Evolutionary conservation across 2,329 filamentous ascomycete genomes (phyloP).

Genomic region (Talaromyces atroroseus): DNA sequence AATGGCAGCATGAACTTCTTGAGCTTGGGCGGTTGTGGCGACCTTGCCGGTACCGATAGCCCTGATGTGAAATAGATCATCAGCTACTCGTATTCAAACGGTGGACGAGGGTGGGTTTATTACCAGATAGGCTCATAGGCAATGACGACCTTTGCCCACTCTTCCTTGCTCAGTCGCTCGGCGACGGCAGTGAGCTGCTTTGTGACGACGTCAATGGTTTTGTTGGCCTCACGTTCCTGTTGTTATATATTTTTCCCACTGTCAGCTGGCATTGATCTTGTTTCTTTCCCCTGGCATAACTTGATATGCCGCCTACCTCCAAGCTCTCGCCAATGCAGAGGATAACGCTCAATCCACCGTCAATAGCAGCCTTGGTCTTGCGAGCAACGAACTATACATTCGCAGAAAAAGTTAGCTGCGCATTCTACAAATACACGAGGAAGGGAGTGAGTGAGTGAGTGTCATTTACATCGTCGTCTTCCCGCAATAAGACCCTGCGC

Average conservation of each 20-base stretch:
- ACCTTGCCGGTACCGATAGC: slow-evolving; percentile 88
- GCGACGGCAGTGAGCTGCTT: slow-evolving; percentile 77
- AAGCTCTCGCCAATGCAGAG: slow-evolving; percentile 96
- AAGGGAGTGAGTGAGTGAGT: too few relatives aligned
- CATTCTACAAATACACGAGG: neutral
- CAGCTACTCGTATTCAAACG: neutral
- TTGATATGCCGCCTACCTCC: slow-evolving; percentile 46
- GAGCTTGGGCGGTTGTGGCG: slow-evolving; percentile 79
- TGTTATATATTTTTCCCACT: neutral
- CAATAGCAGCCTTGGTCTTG: slow-evolving; percentile 91
- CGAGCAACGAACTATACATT: slow-evolving; percentile 62
- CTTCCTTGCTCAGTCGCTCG: slow-evolving; percentile 59
- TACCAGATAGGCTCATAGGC: slow-evolving; percentile 99
- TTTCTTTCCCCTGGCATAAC: neutral
- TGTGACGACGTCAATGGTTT: slow-evolving; percentile 70
- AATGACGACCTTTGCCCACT: slow-evolving; percentile 93
- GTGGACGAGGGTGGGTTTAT: slow-evolving; percentile 26
- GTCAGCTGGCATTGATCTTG: neutral
- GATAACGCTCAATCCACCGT: slow-evolving; percentile 83
- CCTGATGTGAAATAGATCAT: slow-evolving; percentile 38
- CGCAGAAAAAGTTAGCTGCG: neutral
- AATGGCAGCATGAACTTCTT: slow-evolving; percentile 90
- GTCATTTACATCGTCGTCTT: slow-evolving; percentile 66
- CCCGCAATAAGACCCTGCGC: slow-evolving; percentile 81
- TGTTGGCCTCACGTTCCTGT: slow-evolving; percentile 71